Evolutionary conservation across 2,329 filamentous ascomycete species (phyloP).

Genomic region (Diaporthe longicolla): DNA sequence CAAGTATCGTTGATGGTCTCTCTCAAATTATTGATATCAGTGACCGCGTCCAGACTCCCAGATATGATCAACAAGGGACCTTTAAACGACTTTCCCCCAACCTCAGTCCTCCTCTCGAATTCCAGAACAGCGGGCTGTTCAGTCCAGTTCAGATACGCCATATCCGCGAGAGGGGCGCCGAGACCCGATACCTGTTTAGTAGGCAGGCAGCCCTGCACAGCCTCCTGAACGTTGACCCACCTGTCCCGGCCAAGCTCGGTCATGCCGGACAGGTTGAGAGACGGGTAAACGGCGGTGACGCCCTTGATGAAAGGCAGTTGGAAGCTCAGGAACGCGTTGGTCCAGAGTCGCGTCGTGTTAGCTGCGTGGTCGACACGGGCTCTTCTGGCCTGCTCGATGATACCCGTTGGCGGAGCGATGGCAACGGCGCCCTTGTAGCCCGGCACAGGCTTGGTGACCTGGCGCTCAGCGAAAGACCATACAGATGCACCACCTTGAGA

Average conservation of each 20-base stretch:
- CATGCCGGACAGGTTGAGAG: constrained; percentile 14
- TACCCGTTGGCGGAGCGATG: not conserved
- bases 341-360: constrained; percentile 1
- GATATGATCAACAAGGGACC: not conserved
- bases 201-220: constrained; percentile 27
- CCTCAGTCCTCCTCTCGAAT: not conserved
- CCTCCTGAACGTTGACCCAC: constrained; percentile 17
- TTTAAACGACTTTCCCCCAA: not conserved
- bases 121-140: not conserved
- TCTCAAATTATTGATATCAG: not conserved
- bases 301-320: constrained; percentile 9
- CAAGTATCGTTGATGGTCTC: not conserved
- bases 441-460: constrained; percentile 48
- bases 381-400: not conserved
- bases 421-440: constrained; percentile 55
- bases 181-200: constrained; percentile 5
- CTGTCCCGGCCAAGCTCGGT: constrained; percentile 11
- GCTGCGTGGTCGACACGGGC: not conserved
- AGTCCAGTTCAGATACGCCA: constrained; percentile 6
- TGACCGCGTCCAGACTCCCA: not conserved
- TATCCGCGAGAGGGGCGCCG: not conserved
- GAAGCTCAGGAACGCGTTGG: not conserved
- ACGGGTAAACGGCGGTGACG: constrained; percentile 20
- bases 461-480: constrained; percentile 56
- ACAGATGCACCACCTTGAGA: constrained; percentile 58